Evolutionary conservation across 768 basidiomycete genomes (phyloP).

Genomic region (Chalciporus sphaerocephalus): DNA sequence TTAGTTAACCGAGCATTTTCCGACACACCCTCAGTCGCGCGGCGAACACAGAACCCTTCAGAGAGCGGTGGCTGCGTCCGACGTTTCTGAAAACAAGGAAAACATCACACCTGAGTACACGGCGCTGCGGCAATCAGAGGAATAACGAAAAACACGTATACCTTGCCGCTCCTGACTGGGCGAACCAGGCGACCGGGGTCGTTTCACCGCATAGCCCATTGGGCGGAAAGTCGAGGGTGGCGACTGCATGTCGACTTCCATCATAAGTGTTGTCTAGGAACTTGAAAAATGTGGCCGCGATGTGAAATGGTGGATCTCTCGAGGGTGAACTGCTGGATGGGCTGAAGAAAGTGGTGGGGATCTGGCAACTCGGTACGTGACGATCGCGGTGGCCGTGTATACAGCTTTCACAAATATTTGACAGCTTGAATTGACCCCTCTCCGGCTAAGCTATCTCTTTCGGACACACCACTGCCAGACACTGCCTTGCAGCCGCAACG

Average conservation of each 20-base stretch:
- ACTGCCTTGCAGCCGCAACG: too few species aligned
- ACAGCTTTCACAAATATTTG: too few species aligned
- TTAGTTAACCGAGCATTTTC: constrained; percentile 32
- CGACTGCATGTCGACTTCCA: constrained; percentile 58
- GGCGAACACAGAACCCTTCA: constrained; percentile 27
- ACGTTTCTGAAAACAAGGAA: constrained; percentile 51
- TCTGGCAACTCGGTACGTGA: neutral
- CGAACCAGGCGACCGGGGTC: constrained; percentile 57
- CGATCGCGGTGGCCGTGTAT: too few species aligned
- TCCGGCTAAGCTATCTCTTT: neutral
- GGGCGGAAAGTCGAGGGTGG: constrained; percentile 37
- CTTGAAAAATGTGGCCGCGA: neutral
- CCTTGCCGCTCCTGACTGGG: constrained; percentile 50
- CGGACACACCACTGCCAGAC: neutral
- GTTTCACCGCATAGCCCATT: constrained; percentile 40
- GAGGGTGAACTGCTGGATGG: neutral
- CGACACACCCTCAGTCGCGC: constrained; percentile 23
- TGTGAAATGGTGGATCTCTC: neutral
- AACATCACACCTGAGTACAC: neutral
- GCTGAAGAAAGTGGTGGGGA: neutral
- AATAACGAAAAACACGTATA: constrained; percentile 31
- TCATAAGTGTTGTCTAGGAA: constrained; percentile 23
- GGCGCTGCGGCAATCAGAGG: neutral
- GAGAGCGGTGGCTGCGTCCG: constrained; percentile 39
- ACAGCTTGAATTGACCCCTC: too few species aligned